A percentile compares a stretch with the other conserved stretches of the same genome.
Evolutionary conservation across 768 basidiomycete genomes (phyloP).

Genomic region (Amanita fuliginea): DNA sequence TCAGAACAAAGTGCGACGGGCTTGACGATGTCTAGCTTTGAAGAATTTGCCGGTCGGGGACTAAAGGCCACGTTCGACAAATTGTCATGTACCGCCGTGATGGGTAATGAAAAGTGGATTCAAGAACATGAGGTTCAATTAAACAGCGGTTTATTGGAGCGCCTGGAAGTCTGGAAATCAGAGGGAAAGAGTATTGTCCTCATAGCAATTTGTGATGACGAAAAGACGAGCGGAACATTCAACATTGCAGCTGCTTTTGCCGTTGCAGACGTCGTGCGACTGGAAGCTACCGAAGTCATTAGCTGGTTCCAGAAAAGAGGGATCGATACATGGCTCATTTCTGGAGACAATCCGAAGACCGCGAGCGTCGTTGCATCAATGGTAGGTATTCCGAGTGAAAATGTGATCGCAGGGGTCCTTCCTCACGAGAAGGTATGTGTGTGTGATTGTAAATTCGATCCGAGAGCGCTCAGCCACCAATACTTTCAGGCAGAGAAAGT

Average conservation of each 20-base stretch:
- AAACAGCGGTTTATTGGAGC: constrained; percentile 15
- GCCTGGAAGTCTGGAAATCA: constrained; percentile 44
- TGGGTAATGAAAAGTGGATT: constrained; percentile 67
- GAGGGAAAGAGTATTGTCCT: constrained; percentile 66
- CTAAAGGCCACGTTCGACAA: constrained; percentile 37
- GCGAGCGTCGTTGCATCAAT: constrained; percentile 58
- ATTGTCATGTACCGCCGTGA: constrained; percentile 33
- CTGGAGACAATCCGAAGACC: constrained; percentile 60
- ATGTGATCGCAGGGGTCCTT: constrained; percentile 71
- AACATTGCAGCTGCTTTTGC: constrained; percentile 42
- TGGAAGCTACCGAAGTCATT: constrained; percentile 47
- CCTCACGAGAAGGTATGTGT: constrained; percentile 67
- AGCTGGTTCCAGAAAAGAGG: constrained; percentile 37
- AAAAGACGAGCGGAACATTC: constrained; percentile 6
- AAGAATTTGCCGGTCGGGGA: constrained; percentile 61
- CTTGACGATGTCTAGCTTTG: constrained; percentile 17
- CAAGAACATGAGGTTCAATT: constrained; percentile 30
- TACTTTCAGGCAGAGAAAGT: constrained; percentile 43
- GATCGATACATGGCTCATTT: constrained; percentile 68
- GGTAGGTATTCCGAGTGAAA: constrained; percentile 53
- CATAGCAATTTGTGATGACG: constrained; percentile 32
- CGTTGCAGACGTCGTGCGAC: constrained; percentile 51
- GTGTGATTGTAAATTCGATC: not conserved
- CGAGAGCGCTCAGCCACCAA: not conserved
- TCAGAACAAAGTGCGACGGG: constrained; percentile 5